Evolutionary conservation across 768 basidiomycete genomes (phyloP), one percentile per base, ranked within the genome.

Genomic region (Pisolithus microcarpus): DNA sequence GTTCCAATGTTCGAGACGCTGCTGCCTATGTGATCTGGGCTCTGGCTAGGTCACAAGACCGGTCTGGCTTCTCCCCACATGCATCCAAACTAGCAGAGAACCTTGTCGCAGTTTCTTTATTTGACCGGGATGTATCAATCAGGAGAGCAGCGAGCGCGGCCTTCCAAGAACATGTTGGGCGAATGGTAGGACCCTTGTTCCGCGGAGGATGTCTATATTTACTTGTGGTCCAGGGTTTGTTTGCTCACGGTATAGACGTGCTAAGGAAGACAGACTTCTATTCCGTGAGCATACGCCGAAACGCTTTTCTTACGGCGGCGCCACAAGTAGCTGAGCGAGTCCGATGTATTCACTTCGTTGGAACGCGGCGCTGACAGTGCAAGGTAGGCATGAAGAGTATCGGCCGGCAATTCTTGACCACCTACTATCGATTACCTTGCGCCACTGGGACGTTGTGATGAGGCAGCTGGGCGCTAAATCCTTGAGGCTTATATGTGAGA

Each of bases 1-100:
- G 96, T 8, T 86, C 93, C 7, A 92, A 83, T 55, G 94, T 97
- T 38, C 85, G 96, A 31, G 96, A 99, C 65, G 88, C 94, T 11
- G 88, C 94, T 28, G 79, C 92, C 26, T 99, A 98, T 69, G 90
- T 91, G 16, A 66, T 96, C 5, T 99, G 96, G 96, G 87, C 95
- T 10, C 72, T 98, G 50, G 91, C 95, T 11, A 80, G 95, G 58
- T 79, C 85, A 4, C 82, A 89, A 53, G 75, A 84, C 49, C 67
- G 77, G 31, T 63, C 76, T 6, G 69, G 76, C 28, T 71, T 94
- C 49, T 65, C 69, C 39, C 83, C 82, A 0, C 79, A 85, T 63
- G 79, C 87, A 5, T 65, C 70, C 4, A 69, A 73, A 43, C 76
- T 98, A 19, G 87, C 94, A 5, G 78, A 74, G 40, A 71, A 72